Base-by-base conservation (phyloP, 768 basidiomycete genomes). In the Filobasidium floriforme region DNA sequence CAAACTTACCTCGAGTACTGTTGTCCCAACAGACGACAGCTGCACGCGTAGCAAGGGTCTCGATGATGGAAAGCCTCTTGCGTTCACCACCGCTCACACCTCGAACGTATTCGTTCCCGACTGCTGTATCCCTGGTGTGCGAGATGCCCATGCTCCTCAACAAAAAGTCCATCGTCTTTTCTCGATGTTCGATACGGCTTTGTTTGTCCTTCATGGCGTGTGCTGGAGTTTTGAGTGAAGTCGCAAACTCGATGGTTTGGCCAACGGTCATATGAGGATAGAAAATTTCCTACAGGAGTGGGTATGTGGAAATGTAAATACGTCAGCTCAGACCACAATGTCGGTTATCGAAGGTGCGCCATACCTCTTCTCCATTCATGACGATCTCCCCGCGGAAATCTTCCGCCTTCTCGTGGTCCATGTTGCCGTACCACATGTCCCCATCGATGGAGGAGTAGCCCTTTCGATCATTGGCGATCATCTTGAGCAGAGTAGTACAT, bases 401-500 rank as follows among this genome's bases (percentile, higher is more conserved):
- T 5, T 55, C 52, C 6, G 66, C 62, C 46, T 73, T 68, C 51
- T 66, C 68, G 32, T 65, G 60, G 12, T 72, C 64, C 73, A 75
- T 74, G 7, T 66, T 70, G 19, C 89, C 89, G 74, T 92, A 94
- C 52, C 81, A 79, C 1, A 91, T 82, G 0, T 85, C 81, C 24
- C 91, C 91, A 41, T 84, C 76, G 14, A 92, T 82, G 1, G 80
- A 75, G 66, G 88, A 83, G 70, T 83, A 92, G 66, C 88, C 89
- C 1, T 80, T 77, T 0, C 86, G 84, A 65, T 86, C 84, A 70
- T 92, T 90, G 10, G 90, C 83, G 32, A 93, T 81, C 0, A 83
- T 82, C 75, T 90, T 89, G 63, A 96, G 84, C 52, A 94, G 81
- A 0, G 92, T 90, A 28, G 84, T 86, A 75, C 90, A 92, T 0